Percentiles rank a stretch among this genome's conserved stretches.
Evolutionary conservation across 116 monocot genomes (phyloP).

Genomic region (Zostera marina): DNA sequence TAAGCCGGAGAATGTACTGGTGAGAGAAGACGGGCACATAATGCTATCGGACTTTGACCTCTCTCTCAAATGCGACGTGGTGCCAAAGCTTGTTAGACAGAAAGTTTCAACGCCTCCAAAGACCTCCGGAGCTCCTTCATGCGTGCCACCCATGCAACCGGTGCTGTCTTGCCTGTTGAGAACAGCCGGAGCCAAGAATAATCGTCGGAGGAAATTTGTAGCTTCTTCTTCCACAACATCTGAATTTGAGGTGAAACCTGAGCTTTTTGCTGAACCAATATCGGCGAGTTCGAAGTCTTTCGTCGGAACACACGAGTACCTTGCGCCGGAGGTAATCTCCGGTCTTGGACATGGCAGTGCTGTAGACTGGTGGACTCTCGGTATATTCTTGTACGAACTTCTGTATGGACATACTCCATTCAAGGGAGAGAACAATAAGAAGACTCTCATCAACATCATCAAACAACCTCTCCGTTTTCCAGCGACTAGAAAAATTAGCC

Average conservation of each 20-base stretch:
- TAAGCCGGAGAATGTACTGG: constrained; percentile 40
- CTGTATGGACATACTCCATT: constrained; percentile 46
- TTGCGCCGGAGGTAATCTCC: constrained; percentile 53
- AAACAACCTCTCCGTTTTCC: constrained; percentile 51
- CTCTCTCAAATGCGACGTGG: constrained; percentile 49
- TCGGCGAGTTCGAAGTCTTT: constrained; percentile 58
- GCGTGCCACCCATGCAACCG: constrained; percentile 39
- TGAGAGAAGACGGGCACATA: constrained; percentile 68
- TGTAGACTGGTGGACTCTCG: constrained; percentile 61
- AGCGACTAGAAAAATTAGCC: constrained; percentile 29
- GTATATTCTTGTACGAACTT: constrained; percentile 60
- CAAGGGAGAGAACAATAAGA: constrained; percentile 44
- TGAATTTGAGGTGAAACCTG: constrained; percentile 14
- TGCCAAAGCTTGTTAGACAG: constrained; percentile 43
- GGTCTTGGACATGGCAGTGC: constrained; percentile 60
- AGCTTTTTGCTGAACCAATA: constrained; percentile 50
- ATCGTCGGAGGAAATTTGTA: no score
- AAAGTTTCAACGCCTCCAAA: not conserved
- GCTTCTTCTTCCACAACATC: no score
- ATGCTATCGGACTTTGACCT: constrained; percentile 79
- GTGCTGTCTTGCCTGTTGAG: constrained; percentile 51
- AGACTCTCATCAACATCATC: constrained; percentile 49
- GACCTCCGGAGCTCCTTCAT: constrained; percentile 7
- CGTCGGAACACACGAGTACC: constrained; percentile 59
- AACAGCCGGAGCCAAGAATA: not conserved